Percentiles rank a stretch among this genome's conserved stretches.
Conservation (phyloP, 257 asterid species). For the Haberlea rhodopensis region DNA sequence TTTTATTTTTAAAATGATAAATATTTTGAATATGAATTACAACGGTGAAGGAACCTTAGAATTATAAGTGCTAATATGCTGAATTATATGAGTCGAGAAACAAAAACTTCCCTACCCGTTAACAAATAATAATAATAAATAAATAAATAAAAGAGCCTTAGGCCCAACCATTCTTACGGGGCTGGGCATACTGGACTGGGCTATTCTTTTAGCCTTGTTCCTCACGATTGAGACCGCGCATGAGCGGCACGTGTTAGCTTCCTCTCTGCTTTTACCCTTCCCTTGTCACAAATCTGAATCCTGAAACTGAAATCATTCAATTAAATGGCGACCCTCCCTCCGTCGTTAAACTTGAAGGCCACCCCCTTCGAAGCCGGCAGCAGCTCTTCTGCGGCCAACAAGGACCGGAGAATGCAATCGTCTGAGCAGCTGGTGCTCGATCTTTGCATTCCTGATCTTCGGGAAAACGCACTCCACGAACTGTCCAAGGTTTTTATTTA, state of each 20-base stretch:
- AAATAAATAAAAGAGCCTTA: no score
- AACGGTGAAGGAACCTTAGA: no score
- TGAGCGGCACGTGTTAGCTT: not conserved
- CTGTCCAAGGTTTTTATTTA: conserved; percentile 67
- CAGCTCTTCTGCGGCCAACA: conserved; percentile 32
- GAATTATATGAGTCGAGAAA: no score
- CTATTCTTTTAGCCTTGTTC: not conserved
- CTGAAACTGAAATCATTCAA: not conserved
- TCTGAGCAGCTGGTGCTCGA: conserved; percentile 89
- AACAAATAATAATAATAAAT: no score
- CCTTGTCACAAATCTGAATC: not conserved
- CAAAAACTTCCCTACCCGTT: no score
- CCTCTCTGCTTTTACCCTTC: not conserved
- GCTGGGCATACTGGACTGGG: not conserved
- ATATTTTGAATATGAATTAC: no score
- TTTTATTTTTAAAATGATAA: no score
- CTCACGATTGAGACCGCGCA: not conserved
- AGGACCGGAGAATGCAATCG: conserved; percentile 70
- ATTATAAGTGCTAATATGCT: no score
- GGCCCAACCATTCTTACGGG: no score
- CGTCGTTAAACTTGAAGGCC: conserved; percentile 39
- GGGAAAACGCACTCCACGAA: conserved; percentile 89
- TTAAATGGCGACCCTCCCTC: conserved; percentile 43
- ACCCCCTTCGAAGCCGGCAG: conserved; percentile 37
- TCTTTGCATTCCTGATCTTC: conserved; percentile 83